Base-by-base conservation (phyloP, 164 flowering plant species). In the Vitis amurensis region DNA sequence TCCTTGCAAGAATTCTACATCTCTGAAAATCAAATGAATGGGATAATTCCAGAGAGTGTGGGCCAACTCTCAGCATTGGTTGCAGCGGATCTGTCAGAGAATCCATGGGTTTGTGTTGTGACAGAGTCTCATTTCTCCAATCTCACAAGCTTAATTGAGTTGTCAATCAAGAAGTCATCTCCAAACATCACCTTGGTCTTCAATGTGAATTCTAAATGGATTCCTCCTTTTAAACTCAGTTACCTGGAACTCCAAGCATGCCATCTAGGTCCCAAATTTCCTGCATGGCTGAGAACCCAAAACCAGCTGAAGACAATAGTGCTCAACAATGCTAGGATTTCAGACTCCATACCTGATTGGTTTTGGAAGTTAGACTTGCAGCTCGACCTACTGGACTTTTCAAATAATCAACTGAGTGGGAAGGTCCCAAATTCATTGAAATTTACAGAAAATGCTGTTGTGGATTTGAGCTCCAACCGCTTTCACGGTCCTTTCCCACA, bases 61-160 rank as follows among this genome's bases (percentile, higher is more conserved):
- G 76, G 73, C 23, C 55, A 58, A 31, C 74, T 77, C 10, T 67
- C 66, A 9, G 13, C 30, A 13, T 47, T 77, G 50, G 62, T 27
- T 7, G 9, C 2, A 1, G 29, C 73, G 19, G 68, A 67, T 27
- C n/a, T 77, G 10, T 15, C 27, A 2, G 17, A 4, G 6, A 77
- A 70, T 49, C 50, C 50, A 9, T 70, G 64, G 77, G 48, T 10
- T 9, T 74, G 74, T 16, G 59, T 55, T 31, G 8, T 77, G 0
- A 61, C 77, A 8, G 80, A 77, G 51, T 61, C 31, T 59, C 77
- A 73, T 57, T 67, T 77, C 13, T 10, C 49, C 2, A 67, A 67
- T 14, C 56, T 31, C 44, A 31, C 44, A 31, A 31, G 44, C 44
- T 31, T 31, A 31, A 2, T 3, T 31, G 44, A 31, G 44, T 31